Evolutionary conservation across 176 grass and related monocot species (phyloP).

Genomic region (Cocos nucifera): DNA sequence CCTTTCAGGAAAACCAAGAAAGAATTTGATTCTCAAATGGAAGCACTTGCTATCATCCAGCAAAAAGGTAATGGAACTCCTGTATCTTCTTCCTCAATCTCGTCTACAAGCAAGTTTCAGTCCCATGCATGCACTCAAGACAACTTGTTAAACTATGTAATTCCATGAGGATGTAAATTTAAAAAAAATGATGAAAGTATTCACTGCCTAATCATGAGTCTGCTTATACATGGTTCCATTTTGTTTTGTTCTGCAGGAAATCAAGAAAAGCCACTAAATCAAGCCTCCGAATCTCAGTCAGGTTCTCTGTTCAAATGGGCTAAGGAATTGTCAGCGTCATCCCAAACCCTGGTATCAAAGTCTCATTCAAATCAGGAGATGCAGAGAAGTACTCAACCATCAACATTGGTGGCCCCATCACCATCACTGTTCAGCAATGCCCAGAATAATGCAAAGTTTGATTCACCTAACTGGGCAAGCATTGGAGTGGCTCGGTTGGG

Average conservation of each 20-base stretch:
- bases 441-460: slow-evolving; percentile 31
- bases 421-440: slow-evolving; percentile 22
- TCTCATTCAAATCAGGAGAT: slow-evolving; percentile 33
- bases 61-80: slow-evolving; percentile 29
- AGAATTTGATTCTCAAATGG: slow-evolving; percentile 66
- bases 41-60: slow-evolving; percentile 26
- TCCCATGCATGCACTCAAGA: slow-evolving; percentile 25
- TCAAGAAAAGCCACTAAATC: slow-evolving; percentile 29
- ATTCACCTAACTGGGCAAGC: slow-evolving; percentile 28
- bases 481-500: slow-evolving; percentile 28
- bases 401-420: slow-evolving; percentile 35
- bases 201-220: too few species aligned
- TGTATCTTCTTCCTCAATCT: slow-evolving; percentile 33
- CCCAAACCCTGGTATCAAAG: slow-evolving; percentile 38
- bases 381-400: slow-evolving; percentile 33
- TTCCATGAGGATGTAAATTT: neutral
- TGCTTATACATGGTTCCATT: neutral
- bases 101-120: slow-evolving; percentile 35
- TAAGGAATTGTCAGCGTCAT: slow-evolving; percentile 42
- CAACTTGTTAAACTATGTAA: slow-evolving; percentile 10
- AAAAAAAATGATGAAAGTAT: neutral
- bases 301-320: slow-evolving; percentile 78
- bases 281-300: slow-evolving; percentile 34
- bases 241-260: slow-evolving; percentile 23
- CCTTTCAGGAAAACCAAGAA: slow-evolving; percentile 74